These are phyloP conservation scores for Didymosphaeria variabile DNA, from an alignment of 2,329 filamentous ascomycete species.

Conservation along the genomic window DNA sequence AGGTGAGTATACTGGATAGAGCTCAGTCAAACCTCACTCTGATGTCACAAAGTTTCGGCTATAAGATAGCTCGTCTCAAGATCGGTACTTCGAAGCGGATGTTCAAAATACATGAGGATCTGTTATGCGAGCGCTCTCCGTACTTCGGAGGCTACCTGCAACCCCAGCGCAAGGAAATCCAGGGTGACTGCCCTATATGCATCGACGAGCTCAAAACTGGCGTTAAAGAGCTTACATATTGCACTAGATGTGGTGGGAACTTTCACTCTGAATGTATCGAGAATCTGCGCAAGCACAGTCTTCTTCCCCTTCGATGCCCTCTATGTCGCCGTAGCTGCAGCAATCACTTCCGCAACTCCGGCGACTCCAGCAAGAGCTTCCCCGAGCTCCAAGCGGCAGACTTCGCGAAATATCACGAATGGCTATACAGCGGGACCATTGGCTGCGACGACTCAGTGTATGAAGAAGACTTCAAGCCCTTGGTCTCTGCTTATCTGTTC, in stretches of 20 bases:
- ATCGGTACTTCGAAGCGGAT: conserved; percentile 9
- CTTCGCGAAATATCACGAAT: conserved; percentile 27
- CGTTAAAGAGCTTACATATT: conserved; percentile 14
- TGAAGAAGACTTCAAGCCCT: not conserved
- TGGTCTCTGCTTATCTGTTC: not conserved
- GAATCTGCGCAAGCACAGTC: not conserved
- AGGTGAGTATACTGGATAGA: not conserved
- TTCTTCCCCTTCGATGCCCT: conserved; percentile 19
- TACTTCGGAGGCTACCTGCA: conserved; percentile 29
- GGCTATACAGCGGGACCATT: conserved; percentile 21
- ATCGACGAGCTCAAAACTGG: conserved; percentile 10
- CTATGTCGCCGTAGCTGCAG: conserved; percentile 22
- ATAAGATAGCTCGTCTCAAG: conserved; percentile 13
- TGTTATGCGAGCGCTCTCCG: conserved; percentile 27
- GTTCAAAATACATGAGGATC: conserved; percentile 34
- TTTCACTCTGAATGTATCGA: conserved; percentile 21
- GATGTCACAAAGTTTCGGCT: not conserved
- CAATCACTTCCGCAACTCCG: not conserved
- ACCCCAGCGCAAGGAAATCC: conserved; percentile 21
- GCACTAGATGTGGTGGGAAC: conserved; percentile 19
- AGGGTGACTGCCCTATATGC: conserved; percentile 28
- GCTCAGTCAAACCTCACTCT: not conserved
- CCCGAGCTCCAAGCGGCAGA: not conserved
- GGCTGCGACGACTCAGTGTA: not conserved
- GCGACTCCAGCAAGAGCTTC: too few relatives aligned